Evolutionary conservation across 371 early-diverging fungal genomes (phyloP), one percentile per base, ranked within the genome.

Genomic region (Mortierella polycephala): DNA sequence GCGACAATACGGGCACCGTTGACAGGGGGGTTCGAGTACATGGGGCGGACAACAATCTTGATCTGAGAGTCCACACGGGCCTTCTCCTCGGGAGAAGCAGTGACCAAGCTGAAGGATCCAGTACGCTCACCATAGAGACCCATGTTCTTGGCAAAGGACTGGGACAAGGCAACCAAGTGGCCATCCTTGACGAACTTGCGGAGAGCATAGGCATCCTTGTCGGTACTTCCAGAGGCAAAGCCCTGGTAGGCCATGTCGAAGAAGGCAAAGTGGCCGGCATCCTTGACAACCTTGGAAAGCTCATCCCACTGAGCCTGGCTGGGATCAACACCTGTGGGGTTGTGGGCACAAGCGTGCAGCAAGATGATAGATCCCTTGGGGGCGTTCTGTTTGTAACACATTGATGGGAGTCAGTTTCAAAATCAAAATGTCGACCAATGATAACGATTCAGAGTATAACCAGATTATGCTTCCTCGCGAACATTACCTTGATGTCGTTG

Each of bases 171-270:
- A 44, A 98, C 85, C 37, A 86, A 83, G 81, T 92, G 91, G 20
- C 94, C 96, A 46, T 93, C 89, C 42, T 75, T 83, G 30, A 95
- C 94, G 83, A 99, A 99, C 82, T 93, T 90, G 74, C 99, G 96
- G 60, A 98, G 85, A 67, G 98, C 97, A 77, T 94, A 95, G 16
- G 98, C 98, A 83, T 99, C 99, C 61, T 88, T 88, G 82, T 87
- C 85, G 57, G 93, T 92, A 85, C 95, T 90, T 68, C 99, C 99
- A 21, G 96, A 95, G 50, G 98, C 98, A 81, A 99, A 99, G 49
- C 99, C 99, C 89, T 98, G 98, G 88, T 99, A 99, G 46, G 98
- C 99, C 96, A 97, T 96, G 83, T 99, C 98, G 73, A 99, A 98
- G 92, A 98, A 98, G 64, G 91, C 85, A 64, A 96, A 90, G 85